phyloP scores from a whole-genome alignment of 495 filamentous ascomycete species.

The Talaromyces adpressus region DNA sequence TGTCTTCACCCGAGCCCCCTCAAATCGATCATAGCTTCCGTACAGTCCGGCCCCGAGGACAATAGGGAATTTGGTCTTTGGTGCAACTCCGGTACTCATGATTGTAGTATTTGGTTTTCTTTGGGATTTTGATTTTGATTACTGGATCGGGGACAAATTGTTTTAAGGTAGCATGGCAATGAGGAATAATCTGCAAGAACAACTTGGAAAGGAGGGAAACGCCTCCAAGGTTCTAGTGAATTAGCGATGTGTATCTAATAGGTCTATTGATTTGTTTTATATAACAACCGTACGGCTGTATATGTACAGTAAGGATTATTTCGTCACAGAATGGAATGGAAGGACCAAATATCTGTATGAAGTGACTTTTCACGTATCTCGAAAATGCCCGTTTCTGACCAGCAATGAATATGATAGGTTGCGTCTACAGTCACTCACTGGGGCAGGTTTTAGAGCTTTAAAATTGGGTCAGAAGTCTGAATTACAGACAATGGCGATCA shows the following conservation, averaged over 20 bases:
- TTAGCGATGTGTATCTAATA: background rate
- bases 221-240: background rate
- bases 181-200: background rate
- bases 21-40: background rate
- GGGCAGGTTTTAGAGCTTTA: background rate
- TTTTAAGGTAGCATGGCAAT: background rate
- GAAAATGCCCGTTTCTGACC: background rate
- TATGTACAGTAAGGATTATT: too few species aligned
- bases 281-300: background rate
- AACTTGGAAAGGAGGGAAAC: background rate
- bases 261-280: background rate
- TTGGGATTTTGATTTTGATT: too few species aligned
- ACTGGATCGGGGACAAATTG: too few species aligned
- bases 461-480: too few species aligned
- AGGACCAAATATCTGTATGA: background rate
- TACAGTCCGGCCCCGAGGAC: background rate
- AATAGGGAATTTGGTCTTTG: background rate
- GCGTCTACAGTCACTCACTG: background rate
- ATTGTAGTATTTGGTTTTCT: background rate
- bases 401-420: too few species aligned
- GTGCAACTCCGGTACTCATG: background rate
- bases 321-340: background rate
- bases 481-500: too few species aligned
- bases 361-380: background rate
- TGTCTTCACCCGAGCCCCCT: conserved; percentile 16